Base-by-base conservation (phyloP, 108 stramenopile species). In the Pseudonitzschia multiseries region DNA sequence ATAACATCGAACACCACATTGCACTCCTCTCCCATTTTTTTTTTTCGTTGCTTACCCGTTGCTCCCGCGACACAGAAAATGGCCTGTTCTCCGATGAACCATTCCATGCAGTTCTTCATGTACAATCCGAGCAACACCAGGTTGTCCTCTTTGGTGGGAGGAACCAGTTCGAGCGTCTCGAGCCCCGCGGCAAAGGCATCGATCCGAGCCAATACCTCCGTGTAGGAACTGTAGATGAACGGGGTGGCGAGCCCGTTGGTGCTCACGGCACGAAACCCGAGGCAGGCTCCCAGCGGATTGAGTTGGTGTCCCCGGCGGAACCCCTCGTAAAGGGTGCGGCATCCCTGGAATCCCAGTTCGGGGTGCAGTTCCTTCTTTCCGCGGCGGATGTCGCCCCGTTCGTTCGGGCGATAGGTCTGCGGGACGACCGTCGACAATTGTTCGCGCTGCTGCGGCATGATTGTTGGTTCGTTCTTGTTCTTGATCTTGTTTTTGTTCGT, bases 41-140 rank as follows among this genome's bases (percentile, higher is more conserved):
- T n/a, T n/a, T n/a, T n/a, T n/a, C n/a, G 36, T 36, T 36, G 18
- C 57, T 59, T 20, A 59, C 57, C 57, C 0, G 96, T 94, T 10
- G 88, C 78, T 20, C 91, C 93, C 44, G 87, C 84, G 44, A 94
- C 50, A 40, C 83, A 71, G 73, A 93, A 95, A 31, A 83, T 78
- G 12, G 90, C 96, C 61, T 97, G 95, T 56, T 99, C 98, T 21
- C 86, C 91, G 48, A 99, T 76, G 61, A 95, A 63, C 96, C 97
- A 98, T 78, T 99, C 97, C 68, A 94, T 82, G 54, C 93, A 92
- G 66, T 99, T 99, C 73, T 87, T 93, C 84, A 93, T 90, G 86
- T 92, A 98, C 63, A 99, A 62, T 9, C 88, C 96, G 28, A 91
- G 65, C 79, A 91, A 67, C 28, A 75, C 64, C 82, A 92, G 79